These are phyloP conservation scores for Lophiotrema nucula DNA, from an alignment of 495 filamentous ascomycete genomes.

Conservation along the genomic window DNA sequence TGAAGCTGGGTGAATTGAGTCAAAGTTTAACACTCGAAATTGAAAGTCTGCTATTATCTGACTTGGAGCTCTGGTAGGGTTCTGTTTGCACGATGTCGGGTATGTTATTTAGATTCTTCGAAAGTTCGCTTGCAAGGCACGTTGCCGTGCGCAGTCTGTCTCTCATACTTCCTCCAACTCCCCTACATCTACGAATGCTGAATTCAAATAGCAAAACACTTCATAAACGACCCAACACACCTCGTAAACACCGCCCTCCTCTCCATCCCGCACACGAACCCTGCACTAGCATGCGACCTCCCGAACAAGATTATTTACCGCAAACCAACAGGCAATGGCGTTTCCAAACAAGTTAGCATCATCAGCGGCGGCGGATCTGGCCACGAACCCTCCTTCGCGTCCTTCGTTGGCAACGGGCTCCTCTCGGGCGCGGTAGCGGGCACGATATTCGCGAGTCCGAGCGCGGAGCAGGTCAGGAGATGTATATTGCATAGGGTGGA, in stretches of 20 bases:
- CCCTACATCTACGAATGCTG: too few species aligned
- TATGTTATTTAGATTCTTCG: too few species aligned
- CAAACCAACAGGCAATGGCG: conserved; percentile 51
- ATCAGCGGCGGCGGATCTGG: conserved; percentile 89
- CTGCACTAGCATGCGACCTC: conserved; percentile 73
- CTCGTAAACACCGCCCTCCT: conserved; percentile 77
- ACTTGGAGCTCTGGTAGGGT: too few species aligned
- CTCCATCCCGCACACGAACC: conserved; percentile 79
- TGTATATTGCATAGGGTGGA: conserved; percentile 72
- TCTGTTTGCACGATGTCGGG: too few species aligned
- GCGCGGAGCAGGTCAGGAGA: conserved; percentile 79
- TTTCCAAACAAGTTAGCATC: conserved; percentile 65
- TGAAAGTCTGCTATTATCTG: too few species aligned
- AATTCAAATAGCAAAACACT: conserved; percentile 72
- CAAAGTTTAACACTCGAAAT: too few species aligned
- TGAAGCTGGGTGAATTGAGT: too few species aligned
- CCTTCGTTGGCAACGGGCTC: conserved; percentile 68
- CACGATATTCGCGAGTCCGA: conserved; percentile 88
- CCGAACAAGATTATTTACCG: conserved; percentile 85
- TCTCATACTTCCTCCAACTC: too few species aligned
- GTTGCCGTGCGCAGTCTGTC: too few species aligned
- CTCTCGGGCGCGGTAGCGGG: conserved; percentile 84
- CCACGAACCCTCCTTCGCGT: conserved; percentile 88
- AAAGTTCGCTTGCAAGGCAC: too few species aligned
- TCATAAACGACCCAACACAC: conserved; percentile 80